Percentiles rank a stretch among this genome's conserved stretches.
phyloP scores from a whole-genome alignment of 1,284 basidiomycete species.

The Sphaerobolus stellatus region DNA sequence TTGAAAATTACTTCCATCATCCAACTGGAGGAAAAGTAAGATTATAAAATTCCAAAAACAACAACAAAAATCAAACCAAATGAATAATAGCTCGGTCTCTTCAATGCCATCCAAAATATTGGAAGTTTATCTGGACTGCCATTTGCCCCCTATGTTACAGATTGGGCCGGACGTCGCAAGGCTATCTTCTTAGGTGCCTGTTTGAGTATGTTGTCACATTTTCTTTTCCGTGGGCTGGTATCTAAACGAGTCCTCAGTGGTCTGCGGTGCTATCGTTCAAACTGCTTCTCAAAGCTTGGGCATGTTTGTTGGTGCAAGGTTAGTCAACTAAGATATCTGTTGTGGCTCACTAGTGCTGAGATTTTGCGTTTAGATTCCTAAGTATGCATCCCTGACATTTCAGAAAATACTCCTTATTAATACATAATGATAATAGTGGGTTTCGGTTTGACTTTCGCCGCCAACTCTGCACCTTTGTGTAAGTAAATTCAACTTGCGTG shows the following conservation, averaged over 20 bases:
- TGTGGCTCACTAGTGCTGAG: not conserved
- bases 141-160: slow-evolving; percentile 68
- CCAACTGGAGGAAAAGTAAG: slow-evolving; percentile 49
- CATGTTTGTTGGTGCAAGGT: slow-evolving; percentile 81
- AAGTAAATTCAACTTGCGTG: not conserved
- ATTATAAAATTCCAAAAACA: slow-evolving; percentile 14
- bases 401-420: not conserved
- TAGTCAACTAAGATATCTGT: slow-evolving; percentile 17
- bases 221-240: slow-evolving; percentile 2
- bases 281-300: slow-evolving; percentile 68
- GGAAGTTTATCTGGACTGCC: slow-evolving; percentile 65
- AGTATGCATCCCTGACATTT: not conserved
- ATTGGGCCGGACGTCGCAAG: slow-evolving; percentile 62
- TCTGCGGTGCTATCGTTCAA: slow-evolving; percentile 64
- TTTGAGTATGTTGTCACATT: slow-evolving; percentile 36
- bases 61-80: not conserved
- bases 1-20: slow-evolving; percentile 55
- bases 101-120: slow-evolving; percentile 73
- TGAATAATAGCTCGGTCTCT: slow-evolving; percentile 50
- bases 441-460: slow-evolving; percentile 73
- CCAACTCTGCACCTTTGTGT: slow-evolving; percentile 36
- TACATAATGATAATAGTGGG: slow-evolving; percentile 51
- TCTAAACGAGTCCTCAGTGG: slow-evolving; percentile 34
- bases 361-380: slow-evolving; percentile 7
- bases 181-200: slow-evolving; percentile 61